These are phyloP conservation scores for Eucalyptus marginata DNA, from an alignment of 345 rosid species.

Conservation along the genomic window DNA sequence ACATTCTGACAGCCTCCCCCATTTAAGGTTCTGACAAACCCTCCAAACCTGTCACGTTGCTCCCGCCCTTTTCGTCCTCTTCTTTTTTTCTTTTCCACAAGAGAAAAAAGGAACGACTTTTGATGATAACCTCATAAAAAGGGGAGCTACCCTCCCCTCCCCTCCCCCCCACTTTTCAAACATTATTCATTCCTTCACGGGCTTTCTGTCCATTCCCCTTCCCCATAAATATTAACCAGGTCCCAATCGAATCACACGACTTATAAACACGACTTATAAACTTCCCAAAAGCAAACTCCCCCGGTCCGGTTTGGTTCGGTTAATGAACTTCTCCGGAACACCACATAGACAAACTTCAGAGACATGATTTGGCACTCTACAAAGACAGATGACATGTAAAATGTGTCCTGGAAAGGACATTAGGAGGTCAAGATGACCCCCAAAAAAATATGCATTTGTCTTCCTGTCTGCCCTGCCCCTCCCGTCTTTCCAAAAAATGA, in stretches of 20 bases:
- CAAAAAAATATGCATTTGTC: not conserved
- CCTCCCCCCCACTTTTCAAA: not conserved
- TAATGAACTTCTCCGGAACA: not conserved
- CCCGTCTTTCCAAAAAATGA: not conserved
- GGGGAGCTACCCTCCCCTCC: not conserved
- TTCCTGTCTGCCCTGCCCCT: not conserved
- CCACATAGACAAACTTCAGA: not conserved
- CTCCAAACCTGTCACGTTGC: not conserved
- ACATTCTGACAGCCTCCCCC: slow-evolving; percentile 64
- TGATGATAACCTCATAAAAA: not conserved
- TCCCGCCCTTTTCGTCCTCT: not conserved
- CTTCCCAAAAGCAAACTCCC: not conserved
- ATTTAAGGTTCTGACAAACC: slow-evolving; percentile 4
- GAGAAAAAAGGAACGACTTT: not conserved
- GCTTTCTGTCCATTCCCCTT: not conserved
- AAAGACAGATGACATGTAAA: not conserved
- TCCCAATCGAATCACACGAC: not conserved
- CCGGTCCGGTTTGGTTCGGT: not conserved
- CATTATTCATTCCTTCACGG: not conserved
- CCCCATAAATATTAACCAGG: not conserved
- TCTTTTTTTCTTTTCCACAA: not conserved
- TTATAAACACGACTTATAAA: not conserved
- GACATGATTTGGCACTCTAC: not conserved
- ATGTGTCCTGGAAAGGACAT: not conserved
- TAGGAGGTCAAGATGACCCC: not conserved